Evolutionary conservation across 2,329 filamentous ascomycete genomes (phyloP).

Genomic region (Davidsoniella australis): DNA sequence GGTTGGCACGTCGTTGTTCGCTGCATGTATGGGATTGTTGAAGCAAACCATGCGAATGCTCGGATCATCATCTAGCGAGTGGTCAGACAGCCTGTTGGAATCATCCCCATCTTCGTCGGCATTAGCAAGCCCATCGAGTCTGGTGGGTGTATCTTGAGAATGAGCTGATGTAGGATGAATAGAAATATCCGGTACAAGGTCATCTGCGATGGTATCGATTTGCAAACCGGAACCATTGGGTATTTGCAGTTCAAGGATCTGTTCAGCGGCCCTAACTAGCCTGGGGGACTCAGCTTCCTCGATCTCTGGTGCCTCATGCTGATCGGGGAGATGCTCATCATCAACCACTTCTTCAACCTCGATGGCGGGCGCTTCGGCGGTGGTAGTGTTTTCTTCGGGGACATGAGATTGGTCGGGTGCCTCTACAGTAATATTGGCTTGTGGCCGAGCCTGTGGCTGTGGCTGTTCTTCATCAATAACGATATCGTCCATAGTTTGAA

Average conservation of each 20-base stretch:
- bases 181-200: neutral
- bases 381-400: too few species aligned
- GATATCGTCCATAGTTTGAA: neutral
- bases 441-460: neutral
- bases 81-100: neutral
- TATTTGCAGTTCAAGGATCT: neutral
- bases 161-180: neutral
- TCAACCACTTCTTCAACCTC: slow-evolving; percentile 1
- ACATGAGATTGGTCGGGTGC: neutral
- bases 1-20: neutral
- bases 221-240: too few species aligned
- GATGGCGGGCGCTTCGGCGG: neutral
- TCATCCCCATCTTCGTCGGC: neutral
- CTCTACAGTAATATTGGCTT: neutral
- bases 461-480: neutral
- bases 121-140: neutral
- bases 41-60: slow-evolving; percentile 7
- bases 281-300: neutral
- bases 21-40: neutral
- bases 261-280: neutral
- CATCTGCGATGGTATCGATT: neutral
- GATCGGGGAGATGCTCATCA: slow-evolving; percentile 1
- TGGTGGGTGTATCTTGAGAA: neutral
- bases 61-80: slow-evolving; percentile 6
- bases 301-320: neutral